Base-by-base conservation (phyloP, 1,139 yeast genomes). In the Suhomyces bolitotheri region DNA sequence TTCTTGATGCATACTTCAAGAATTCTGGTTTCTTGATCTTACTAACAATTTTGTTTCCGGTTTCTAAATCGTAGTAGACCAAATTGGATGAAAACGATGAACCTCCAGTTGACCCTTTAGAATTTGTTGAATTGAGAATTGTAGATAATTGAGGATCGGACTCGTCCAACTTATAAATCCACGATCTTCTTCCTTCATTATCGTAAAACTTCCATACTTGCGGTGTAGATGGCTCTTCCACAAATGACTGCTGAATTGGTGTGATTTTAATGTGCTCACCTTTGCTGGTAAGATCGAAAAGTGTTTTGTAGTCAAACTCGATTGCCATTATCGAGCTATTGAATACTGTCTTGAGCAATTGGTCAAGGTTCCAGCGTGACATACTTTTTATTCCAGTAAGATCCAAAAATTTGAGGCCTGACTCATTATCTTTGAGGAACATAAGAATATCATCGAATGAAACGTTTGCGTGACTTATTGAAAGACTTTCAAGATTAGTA, bases 171-270 rank as follows among this genome's bases (percentile, higher is more conserved):
- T 75, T 77, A 54, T 79, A 83, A 14, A 86, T 58, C 96, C 96
- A 88, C n/a, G 86, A 80, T 43, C 96, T 70, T 45, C 96, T 71
- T 5, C 95, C 95, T 59, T 68, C 78, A 51, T 66, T 78, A 57
- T 62, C 82, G 49, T 60, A 77, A 50, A 67, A 71, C 53, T 66
- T 69, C 87, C 83, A 66, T 36, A 74, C 58, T 31, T 60, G 62
- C 1, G 73, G 73, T 7, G 46, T 49, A 35, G 40, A 43, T 4
- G 48, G 42, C 21, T 53, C 51, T 34, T 59, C 60, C 31, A 56
- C 41, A 44, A 57, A 53, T 22, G 62, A 55, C 33, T 51, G 52
- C 40, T 57, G 56, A 11, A 52, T 40, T 1, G 67, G 67, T n/a
- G 54, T 53, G 3, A 64, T 51, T 26, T 61, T 62, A 28, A 65